Evolutionary conservation across 352 stramenopile genomes (phyloP), one percentile per base, ranked within the genome.

Genomic region (Aphanomyces cochlioides): DNA sequence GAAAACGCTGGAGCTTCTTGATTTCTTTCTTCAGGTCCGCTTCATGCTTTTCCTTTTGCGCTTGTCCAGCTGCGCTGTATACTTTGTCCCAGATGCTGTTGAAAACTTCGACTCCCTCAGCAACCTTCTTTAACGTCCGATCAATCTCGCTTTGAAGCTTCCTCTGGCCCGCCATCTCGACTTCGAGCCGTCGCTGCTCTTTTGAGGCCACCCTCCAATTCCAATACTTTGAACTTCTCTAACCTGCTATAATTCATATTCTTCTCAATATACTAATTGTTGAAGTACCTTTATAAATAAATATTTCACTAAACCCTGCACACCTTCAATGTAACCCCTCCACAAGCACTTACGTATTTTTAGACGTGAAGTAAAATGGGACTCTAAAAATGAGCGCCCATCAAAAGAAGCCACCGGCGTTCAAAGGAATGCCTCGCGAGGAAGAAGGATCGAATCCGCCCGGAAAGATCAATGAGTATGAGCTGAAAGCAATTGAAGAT

Each of bases 21-120:
- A 99, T 99, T 87, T 99, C 97, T 73, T 99, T 99, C 80, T 99
- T 99, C 66, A 99, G 79, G 77, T 99, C 97, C 43, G 92, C 87
- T 79, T 99, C 97, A 73, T 99, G 98, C 82, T 99, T 99, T 80
- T 99, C 97, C 78, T 99, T 99, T 77, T 99, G 96, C 74, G 96
- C 98, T 82, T 99, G 97, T 72, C 96, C 88, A 56, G 94, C 88
- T 7, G 96, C 95, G 21, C 83, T 86, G 75, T 99, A 99, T n/a
- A 97, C 96, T 73, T 99, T 99, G 78, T 99, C 96, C 93, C 95
- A 99, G 48, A 99, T 99, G 36, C 99, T 96, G 67, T 99, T 98
- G 78, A 99, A 99, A 41, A 99, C 83, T 66, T 98, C 95, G 28
- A 99, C 93, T 61, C 97, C 97, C 78, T 99, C 97, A 66, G 96